Base-by-base conservation (phyloP, 371 early-diverging fungal species). In the Mortierella sp. region DNA sequence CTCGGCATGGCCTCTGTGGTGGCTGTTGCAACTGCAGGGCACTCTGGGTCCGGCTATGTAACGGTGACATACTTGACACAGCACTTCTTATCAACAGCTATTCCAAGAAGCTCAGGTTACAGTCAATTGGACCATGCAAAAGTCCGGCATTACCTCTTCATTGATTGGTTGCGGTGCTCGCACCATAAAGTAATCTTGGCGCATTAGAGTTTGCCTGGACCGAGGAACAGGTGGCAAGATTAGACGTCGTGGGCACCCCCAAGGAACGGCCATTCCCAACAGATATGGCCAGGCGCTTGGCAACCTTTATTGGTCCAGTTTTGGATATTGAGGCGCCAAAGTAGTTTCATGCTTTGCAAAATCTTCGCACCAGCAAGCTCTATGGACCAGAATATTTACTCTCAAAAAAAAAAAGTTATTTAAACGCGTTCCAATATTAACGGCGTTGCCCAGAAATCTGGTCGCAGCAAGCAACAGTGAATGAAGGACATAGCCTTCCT, bases 81-180 rank as follows among this genome's bases (percentile, higher is more conserved):
- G 30, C 30, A 30, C 30, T 30, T 30, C 30, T 30, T 30, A 30
- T 30, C 30, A 30, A n/a, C n/a, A n/a, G n/a, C n/a, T n/a, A n/a
- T n/a, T n/a, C n/a, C n/a, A n/a, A n/a, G n/a, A n/a, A 1, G 85
- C 86, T 8, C 87, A 86, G 54, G 87, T 88, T 8, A 75, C 87
- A 0, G 51, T 83, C 40, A 86, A 85, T 47, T 88, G 88, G 88
- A 75, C 70, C 10, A 43, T 84, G 35, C 87, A 88, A 63, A 87
- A 85, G 55, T 85, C 86, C 0, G 86, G 79, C 20, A 83, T 88
- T 55, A 86, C 87, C 0, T 78, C 86, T 10, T 79, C 86, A 11
- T 54, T 88, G 64, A 72, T 87, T 45, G n/a, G n/a, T n/a, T n/a
- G n/a, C n/a, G 88, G 87, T 43, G 88, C 83, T 0, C 66, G 84